Conservation (phyloP, 441 rosid species). For the Gossypium davidsonii region DNA sequence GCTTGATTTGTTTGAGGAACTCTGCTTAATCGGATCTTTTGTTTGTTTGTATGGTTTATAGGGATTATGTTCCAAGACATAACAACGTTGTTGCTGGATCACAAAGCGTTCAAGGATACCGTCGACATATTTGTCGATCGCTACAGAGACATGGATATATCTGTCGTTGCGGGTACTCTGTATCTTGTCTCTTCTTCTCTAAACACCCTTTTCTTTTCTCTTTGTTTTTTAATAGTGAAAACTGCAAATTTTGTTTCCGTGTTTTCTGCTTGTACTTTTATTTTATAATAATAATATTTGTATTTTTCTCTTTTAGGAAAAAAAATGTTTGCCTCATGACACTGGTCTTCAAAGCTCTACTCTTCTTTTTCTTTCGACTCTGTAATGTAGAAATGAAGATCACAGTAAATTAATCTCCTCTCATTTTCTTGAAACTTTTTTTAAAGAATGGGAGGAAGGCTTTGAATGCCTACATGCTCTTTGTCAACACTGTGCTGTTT, state of each 20-base stretch:
- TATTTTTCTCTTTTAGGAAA: too few species aligned
- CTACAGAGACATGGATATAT: constrained; percentile 75
- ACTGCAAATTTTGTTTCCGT: background rate
- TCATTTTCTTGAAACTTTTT: background rate
- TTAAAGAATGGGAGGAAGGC: background rate
- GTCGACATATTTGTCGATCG: constrained; percentile 96
- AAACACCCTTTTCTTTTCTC: background rate
- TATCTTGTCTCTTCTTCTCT: constrained; percentile 1
- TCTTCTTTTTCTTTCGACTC: background rate
- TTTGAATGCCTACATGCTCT: background rate
- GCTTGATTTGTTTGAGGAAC: background rate
- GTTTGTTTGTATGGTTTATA: constrained; percentile 11
- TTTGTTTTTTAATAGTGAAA: background rate
- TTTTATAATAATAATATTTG: background rate
- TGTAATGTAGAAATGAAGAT: background rate
- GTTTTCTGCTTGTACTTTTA: background rate
- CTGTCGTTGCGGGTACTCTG: constrained; percentile 80
- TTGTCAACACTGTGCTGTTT: background rate
- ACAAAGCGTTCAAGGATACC: constrained; percentile 77
- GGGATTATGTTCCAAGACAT: constrained; percentile 98
- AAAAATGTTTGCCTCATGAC: too few species aligned
- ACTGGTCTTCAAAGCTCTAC: background rate
- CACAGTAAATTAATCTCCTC: background rate
- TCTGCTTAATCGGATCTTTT: background rate
- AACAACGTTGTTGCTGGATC: constrained; percentile 81